Base-by-base conservation (phyloP, 805 yeast species). In the Myxozyma lipomycoides region DNA sequence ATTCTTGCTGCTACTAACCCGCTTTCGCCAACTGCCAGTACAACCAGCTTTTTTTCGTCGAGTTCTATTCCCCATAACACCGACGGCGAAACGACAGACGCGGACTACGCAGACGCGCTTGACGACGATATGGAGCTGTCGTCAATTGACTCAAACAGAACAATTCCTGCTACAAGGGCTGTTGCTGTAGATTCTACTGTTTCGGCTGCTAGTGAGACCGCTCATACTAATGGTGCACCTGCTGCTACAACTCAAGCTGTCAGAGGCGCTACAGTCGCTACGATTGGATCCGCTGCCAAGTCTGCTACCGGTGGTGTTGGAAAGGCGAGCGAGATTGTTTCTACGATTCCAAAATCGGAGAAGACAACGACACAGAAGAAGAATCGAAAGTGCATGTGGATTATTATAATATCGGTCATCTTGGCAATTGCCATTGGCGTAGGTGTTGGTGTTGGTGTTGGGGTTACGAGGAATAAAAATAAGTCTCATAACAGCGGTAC, bases 361-460 rank as follows among this genome's bases (percentile, higher is more conserved):
- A 46, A 24, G 45, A 32, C 24, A 30, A 24, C 37, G 10, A 22
- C 35, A n/a, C 24, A 15, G 25, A 43, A 23, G 43, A 35, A 36
- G 26, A 51, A 35, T 30, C 18, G 32, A 10, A 48, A 44, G 24
- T 12, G 39, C 30, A 32, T 17, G 17, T 49, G 49, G 47, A 41
- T 48, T n/a, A 37, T 43, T 4, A 38, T 36, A 4, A 3, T 47
- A 7, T 43, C 42, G 7, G 23, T 53, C n/a, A 40, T 50, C 19
- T 34, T 53, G 17, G 55, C 48, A 3, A 36, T 53, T 21, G 58
- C 58, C 4, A 53, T 53, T 39, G 58, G 58, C 17, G 58, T 53
- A 17, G 58, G 55, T 26, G 58, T 53, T 26, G 58, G 58, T 18
- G 58, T 53, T 10, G 58, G 58, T n/a, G 58, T 53, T 17, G 58